Evolutionary conservation across 2,329 filamentous ascomycete species (phyloP), one percentile per base, ranked within the genome.

Genomic region (Anisogramma anomala): DNA sequence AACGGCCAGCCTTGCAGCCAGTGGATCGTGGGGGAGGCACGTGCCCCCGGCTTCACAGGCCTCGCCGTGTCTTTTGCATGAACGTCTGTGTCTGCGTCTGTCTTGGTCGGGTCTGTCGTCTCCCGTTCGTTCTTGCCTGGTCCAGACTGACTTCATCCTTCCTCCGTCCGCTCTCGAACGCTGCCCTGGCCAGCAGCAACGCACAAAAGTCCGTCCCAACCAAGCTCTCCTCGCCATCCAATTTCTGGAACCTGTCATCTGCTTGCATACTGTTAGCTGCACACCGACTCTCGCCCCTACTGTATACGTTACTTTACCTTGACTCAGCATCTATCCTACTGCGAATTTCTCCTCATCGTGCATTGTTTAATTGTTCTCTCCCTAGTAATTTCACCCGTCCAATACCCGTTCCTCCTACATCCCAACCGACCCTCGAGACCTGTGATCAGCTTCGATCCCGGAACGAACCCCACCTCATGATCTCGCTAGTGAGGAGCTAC

Each of bases 401-500:
- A n/a, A n/a, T n/a, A n/a, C n/a, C n/a, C n/a, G n/a, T n/a, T n/a
- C n/a, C n/a, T n/a, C n/a, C 22, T 23, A 9, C 22, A 23, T 23
- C 22, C 5, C 22, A 23, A 23, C 22, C 22, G 13, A 32, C 19
- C 33, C 42, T 40, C 45, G 43, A 5, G 9, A 36, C 18, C 35
- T 39, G 32, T 31, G 41, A 38, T n/a, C 17, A 36, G 27, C 19
- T 13, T 19, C 27, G 30, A n/a, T 20, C 33, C 32, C 37, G 44
- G 41, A 46, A 33, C 31, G 32, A 23, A 19, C 17, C 17, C 36
- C 36, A 26, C 34, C 56, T 54, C 50, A 66, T 65, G 62, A 60
- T 50, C 55, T 61, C 56, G 63, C 55, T 66, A 65, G 52, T 65
- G 58, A 65, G 56, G 62, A 51, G 33, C 36, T 48, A 49, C 47